Conservation (phyloP, 768 basidiomycete genomes). For the Auricularia sp. region DNA sequence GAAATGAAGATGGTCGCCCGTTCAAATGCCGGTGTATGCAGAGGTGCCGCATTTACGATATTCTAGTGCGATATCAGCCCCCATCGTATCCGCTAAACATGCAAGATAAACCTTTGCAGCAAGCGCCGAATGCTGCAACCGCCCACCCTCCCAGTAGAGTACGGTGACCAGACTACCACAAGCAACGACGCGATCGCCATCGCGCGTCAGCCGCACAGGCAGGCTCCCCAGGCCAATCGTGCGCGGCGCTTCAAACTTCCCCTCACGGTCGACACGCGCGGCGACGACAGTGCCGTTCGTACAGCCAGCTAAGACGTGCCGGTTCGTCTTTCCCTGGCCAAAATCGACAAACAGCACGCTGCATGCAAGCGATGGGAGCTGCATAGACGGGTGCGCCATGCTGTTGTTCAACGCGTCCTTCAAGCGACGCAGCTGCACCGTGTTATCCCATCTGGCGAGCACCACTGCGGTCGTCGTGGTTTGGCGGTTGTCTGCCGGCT, state of each 20-base stretch:
- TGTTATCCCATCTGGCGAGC: not conserved
- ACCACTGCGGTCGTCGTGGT: not conserved
- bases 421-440: not conserved
- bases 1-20: slow-evolving; percentile 53
- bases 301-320: not conserved
- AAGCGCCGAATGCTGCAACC: slow-evolving; percentile 59
- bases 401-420: not conserved
- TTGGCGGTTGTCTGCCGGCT: not conserved
- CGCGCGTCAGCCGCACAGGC: slow-evolving; percentile 11
- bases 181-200: slow-evolving; percentile 56
- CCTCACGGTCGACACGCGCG: not conserved
- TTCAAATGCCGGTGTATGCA: slow-evolving; percentile 41
- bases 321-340: not conserved
- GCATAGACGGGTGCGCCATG: not conserved
- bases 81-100: not conserved
- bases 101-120: slow-evolving; percentile 47
- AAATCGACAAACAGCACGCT: not conserved
- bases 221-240: not conserved
- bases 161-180: slow-evolving; percentile 61
- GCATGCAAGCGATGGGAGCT: not conserved
- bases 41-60: slow-evolving; percentile 38
- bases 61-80: slow-evolving; percentile 28
- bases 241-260: not conserved
- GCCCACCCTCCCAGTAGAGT: slow-evolving; percentile 55
- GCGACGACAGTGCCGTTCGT: not conserved